Evolutionary conservation across 2,329 filamentous ascomycete genomes (phyloP), one percentile per base, ranked within the genome.

Genomic region (Hirsutella rhossiliensis): DNA sequence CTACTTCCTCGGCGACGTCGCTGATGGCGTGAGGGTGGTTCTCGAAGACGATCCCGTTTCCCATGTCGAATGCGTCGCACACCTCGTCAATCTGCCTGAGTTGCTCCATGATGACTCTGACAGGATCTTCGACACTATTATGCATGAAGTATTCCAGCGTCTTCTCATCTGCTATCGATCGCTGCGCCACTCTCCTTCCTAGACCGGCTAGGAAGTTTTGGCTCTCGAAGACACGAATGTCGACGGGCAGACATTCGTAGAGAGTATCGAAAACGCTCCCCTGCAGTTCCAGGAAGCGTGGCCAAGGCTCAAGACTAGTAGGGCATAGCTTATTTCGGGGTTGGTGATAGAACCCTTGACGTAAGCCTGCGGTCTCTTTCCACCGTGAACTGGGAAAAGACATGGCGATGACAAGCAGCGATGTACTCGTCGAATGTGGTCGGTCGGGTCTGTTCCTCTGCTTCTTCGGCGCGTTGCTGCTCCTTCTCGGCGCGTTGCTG

Each of bases 351-450:
- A n/a, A n/a, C n/a, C n/a, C n/a, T n/a, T n/a, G n/a, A n/a, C n/a
- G n/a, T n/a, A n/a, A n/a, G n/a, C n/a, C n/a, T n/a, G n/a, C n/a
- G n/a, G n/a, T n/a, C n/a, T n/a, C n/a, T n/a, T n/a, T n/a, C n/a
- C n/a, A n/a, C n/a, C n/a, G n/a, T n/a, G n/a, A n/a, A n/a, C n/a
- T n/a, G n/a, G n/a, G n/a, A n/a, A n/a, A n/a, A n/a, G n/a, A n/a
- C n/a, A n/a, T n/a, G n/a, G n/a, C n/a, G n/a, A n/a, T n/a, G n/a
- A n/a, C n/a, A n/a, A n/a, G n/a, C n/a, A n/a, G n/a, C n/a, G n/a
- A n/a, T n/a, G n/a, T 62, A 61, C 49, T 63, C 56, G 13, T 54
- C 37, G 17, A 63, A 43, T 38, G 56, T 61, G 9, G 54, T 61
- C 11, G 23, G 15, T 29, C 38, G 38, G 11, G 15, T 27, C 4